Evolutionary conservation across 768 basidiomycete genomes (phyloP), one percentile per base, ranked within the genome.

Genomic region (Porpolomopsis calyptriformis): DNA sequence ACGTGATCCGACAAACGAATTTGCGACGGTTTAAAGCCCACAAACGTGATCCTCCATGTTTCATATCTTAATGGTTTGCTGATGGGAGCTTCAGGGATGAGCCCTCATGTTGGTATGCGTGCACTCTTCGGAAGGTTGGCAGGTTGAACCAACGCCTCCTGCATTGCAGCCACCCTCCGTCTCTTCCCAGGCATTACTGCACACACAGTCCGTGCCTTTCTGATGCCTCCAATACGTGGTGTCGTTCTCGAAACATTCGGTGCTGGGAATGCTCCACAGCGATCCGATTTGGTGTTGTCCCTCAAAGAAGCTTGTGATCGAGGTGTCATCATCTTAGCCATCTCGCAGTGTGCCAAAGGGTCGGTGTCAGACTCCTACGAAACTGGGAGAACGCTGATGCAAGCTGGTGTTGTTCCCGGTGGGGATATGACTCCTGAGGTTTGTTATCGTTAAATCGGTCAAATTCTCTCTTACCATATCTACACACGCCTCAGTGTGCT

Each of bases 401-500:
- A 77, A 39, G 73, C 68, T n/a, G 90, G 91, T 0, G 82, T 93
- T 16, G 75, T 92, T 10, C 73, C 86, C 0, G 91, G 91, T 4
- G 78, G 77, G 22, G 92, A 96, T 60, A 93, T 94, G 91, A 96
- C 92, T 1, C 87, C 90, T n/a, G 90, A 94, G 76, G 88, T 39
- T 16, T n/a, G 35, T 43, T 26, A 8, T 12, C 24, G 8, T 20
- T 16, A 24, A 20, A 10, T 45, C 9, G 38, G 23, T 26, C 22
- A 33, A 24, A 25, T 46, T 33, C 16, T 35, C 33, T 36, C 42
- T 24, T 16, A 45, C 34, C 46, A 22, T 24, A 36, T n/a, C 43
- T 26, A 26, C 16, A 25, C n/a, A 14, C 16, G 33, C 27, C 14
- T 6, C 47, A 93, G 90, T 89, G 88, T 49, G 92, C 92, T 1